These are phyloP conservation scores for Phaeotremella fagi DNA, from an alignment of 768 basidiomycete species.

Conservation along the genomic window DNA sequence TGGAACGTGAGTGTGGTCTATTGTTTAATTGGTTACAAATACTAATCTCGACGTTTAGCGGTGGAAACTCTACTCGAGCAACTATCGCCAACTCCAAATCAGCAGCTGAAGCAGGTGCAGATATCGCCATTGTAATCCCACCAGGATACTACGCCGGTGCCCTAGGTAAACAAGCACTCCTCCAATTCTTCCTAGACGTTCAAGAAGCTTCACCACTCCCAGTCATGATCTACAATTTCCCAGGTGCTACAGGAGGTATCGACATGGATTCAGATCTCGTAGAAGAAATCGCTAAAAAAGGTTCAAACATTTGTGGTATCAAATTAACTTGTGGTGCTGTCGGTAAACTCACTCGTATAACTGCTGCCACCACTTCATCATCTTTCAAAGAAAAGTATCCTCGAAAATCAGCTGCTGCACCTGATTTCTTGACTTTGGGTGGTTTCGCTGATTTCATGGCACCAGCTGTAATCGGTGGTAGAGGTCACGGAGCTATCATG, in stretches of 20 bases:
- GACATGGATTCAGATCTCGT: constrained; percentile 87
- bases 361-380: constrained; percentile 59
- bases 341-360: constrained; percentile 82
- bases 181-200: constrained; percentile 72
- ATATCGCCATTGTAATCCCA: constrained; percentile 76
- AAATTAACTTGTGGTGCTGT: constrained; percentile 93
- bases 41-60: constrained; percentile 41
- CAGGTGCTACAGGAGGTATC: constrained; percentile 80
- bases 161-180: constrained; percentile 64
- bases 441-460: constrained; percentile 80
- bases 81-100: constrained; percentile 69
- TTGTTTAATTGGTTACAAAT: not conserved
- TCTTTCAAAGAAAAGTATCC: constrained; percentile 60
- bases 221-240: constrained; percentile 81
- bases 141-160: constrained; percentile 83
- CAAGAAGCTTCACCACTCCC: constrained; percentile 69
- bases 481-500: constrained; percentile 80
- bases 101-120: constrained; percentile 79
- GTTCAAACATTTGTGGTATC: constrained; percentile 74
- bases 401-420: constrained; percentile 61
- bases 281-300: constrained; percentile 67
- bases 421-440: constrained; percentile 73
- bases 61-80: constrained; percentile 75
- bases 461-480: constrained; percentile 63
- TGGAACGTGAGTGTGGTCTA: constrained; percentile 56